Evolutionary conservation across 1,284 basidiomycete species (phyloP), one percentile per base, ranked within the genome.

Genomic region (Golubevia pallescens): DNA sequence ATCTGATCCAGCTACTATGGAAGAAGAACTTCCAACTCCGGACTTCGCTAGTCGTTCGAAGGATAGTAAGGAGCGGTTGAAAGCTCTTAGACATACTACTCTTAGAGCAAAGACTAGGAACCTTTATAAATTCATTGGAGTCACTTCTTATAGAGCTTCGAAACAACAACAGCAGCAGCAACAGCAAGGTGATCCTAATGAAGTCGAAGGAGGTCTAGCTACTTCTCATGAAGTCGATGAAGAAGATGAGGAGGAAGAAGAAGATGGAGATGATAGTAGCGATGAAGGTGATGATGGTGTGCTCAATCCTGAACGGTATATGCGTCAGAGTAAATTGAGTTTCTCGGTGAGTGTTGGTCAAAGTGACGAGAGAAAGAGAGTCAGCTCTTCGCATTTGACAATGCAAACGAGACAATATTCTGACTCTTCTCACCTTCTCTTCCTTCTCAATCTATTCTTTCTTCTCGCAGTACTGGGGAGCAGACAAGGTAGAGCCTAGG

Each of bases 31-130:
- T 38, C 34, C 34, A 14, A 61, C 58, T 20, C 62, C 32, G 10
- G 77, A 78, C 24, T 74, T 78, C 54, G 62, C 73, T 1, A 69
- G 68, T 3, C 60, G 78, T 2, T 74, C 62, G 61, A 79, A 80
- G 48, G 77, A 80, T 32, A 77, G 77, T 56, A 72, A 76, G 54
- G 77, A 75, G 58, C 68, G 77, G 4, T 69, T 80, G 32, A 77
- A 75, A 28, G 77, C 77, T 4, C 54, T 80, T 24, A 72, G 78
- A 8, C 73, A 66, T 58, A 77, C 72, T 10, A 80, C 78, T 1
- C 63, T 80, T 52, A 63, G 77, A 6, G 73, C 76, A 19, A 77
- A 77, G 59, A 79, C 78, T 10, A 63, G 78, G 56, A 80, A 80
- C 58, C 56, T 80, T 42, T 80, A 80, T 73, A 77, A 73, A 42